A percentile compares a stretch with the other conserved stretches of the same genome.
Conservation (phyloP, 2,329 filamentous ascomycete species). For the Mollisiaceae sp. region DNA sequence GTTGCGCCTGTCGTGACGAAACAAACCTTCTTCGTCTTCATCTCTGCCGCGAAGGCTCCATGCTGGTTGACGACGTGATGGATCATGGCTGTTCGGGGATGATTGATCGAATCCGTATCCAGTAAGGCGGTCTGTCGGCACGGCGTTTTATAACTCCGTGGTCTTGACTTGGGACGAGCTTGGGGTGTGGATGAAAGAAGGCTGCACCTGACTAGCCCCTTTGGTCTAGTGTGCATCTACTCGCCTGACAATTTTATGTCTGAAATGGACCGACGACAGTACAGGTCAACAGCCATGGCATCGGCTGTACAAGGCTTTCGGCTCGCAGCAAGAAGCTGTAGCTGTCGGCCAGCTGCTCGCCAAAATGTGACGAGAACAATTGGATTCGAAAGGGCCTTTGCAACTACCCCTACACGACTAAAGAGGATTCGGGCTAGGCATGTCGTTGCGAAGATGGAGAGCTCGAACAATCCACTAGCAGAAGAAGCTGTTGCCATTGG, state of each 20-base stretch:
- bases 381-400: constrained; percentile 33
- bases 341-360: constrained; percentile 27
- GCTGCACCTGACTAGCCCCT: neutral
- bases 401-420: constrained; percentile 30
- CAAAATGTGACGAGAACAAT: constrained; percentile 30
- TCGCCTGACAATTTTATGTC: constrained; percentile 16
- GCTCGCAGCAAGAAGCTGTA: constrained; percentile 36
- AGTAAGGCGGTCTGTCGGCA: neutral
- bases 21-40: constrained; percentile 54
- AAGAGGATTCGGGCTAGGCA: constrained; percentile 19
- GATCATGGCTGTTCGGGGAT: neutral
- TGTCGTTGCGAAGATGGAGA: constrained; percentile 19
- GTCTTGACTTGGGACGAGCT: neutral
- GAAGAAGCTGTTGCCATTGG: neutral
- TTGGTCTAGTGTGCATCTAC: neutral
- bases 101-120: neutral
- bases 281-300: constrained; percentile 36
- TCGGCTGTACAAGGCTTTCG: constrained; percentile 40
- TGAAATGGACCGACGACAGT: neutral
- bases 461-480: constrained; percentile 17
- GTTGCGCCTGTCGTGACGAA: constrained; percentile 95
- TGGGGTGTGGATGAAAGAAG: neutral
- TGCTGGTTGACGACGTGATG: neutral
- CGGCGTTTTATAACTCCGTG: neutral
- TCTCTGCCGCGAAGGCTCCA: constrained; percentile 12